Percentiles rank a stretch among this genome's conserved stretches.
Conservation (phyloP, 2,329 filamentous ascomycete species). For the Exophiala calicioides region DNA sequence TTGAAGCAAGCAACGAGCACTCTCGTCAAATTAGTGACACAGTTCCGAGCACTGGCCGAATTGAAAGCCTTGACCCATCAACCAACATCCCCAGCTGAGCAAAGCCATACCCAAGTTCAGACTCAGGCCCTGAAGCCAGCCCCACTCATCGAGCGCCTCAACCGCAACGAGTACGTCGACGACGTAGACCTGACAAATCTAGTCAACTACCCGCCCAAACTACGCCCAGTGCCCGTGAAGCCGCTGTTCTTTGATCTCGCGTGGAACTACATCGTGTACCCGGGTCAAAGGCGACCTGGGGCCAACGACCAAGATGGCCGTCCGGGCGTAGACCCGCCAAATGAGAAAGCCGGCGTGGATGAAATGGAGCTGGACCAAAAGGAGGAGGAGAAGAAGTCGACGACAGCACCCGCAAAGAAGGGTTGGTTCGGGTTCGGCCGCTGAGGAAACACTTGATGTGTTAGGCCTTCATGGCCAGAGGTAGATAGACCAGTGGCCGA, state of each 20-base stretch:
- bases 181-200: slow-evolving; percentile 73
- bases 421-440: slow-evolving; percentile 75
- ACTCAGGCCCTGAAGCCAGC: slow-evolving; percentile 39
- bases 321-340: slow-evolving; percentile 28
- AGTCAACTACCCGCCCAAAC: slow-evolving; percentile 81
- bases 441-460: slow-evolving; percentile 27
- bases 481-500: no score
- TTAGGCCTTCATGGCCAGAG: no score
- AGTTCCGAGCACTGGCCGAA: slow-evolving; percentile 82
- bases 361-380: slow-evolving; percentile 33
- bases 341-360: slow-evolving; percentile 34
- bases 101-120: background rate
- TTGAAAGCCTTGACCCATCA: slow-evolving; percentile 55
- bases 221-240: slow-evolving; percentile 85
- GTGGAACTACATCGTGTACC: slow-evolving; percentile 97
- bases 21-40: slow-evolving; percentile 71
- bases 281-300: slow-evolving; percentile 53
- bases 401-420: no score
- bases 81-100: background rate
- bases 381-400: slow-evolving; percentile 45
- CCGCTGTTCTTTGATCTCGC: slow-evolving; percentile 94
- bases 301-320: slow-evolving; percentile 18
- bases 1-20: slow-evolving; percentile 61
- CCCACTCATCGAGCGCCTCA: slow-evolving; percentile 73
- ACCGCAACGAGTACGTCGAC: slow-evolving; percentile 70